Evolutionary conservation across 129 eudicot species (phyloP), one percentile per base, ranked within the genome.

Genomic region (Heracleum sosnowskyi): DNA sequence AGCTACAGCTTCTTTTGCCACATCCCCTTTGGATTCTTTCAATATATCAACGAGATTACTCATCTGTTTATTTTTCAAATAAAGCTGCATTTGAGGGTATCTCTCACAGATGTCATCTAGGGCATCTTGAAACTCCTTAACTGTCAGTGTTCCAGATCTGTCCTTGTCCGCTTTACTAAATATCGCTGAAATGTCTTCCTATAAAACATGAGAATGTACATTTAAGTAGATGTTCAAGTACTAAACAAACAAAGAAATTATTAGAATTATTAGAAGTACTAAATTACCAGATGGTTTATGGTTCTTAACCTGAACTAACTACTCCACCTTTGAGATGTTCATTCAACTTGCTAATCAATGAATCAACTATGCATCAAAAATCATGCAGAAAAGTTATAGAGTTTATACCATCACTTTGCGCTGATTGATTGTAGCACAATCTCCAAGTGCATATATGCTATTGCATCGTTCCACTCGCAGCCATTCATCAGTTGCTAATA

Each of bases 401-500:
- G 55, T 11, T 3, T 26, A 46, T 84, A 92, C 97, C 97, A 92
- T 88, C 84, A 92, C 93, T 90, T 81, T 88, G 20, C 97, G 93
- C 75, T 92, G 97, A 77, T 90, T 90, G 55, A 90, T 90, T 36
- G 97, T 92, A 55, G 97, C 96, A 83, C 97, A 90, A 80, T 92
- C 97, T 77, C 97, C 97, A 24, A 92, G 85, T 51, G 96, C 97
- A 74, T 92, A 90, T 86, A 90, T 87, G 86, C 78, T 82, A 75
- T 87, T 83, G 47, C 80, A 69, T 41, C 91, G 91, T 79, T 92
- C 97, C 55, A 92, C 96, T 46, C 97, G 88, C 55, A 92, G 86
- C 97, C 97, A 92, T 83, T 92, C 97, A 81, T 92, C 97, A 41
- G 97, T 92, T 79, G 97, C 96, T 84, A 92, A 85, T 42, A 84